phyloP scores from a whole-genome alignment of 2,329 filamentous ascomycete genomes.

The Sporothrix dimorphospora region DNA sequence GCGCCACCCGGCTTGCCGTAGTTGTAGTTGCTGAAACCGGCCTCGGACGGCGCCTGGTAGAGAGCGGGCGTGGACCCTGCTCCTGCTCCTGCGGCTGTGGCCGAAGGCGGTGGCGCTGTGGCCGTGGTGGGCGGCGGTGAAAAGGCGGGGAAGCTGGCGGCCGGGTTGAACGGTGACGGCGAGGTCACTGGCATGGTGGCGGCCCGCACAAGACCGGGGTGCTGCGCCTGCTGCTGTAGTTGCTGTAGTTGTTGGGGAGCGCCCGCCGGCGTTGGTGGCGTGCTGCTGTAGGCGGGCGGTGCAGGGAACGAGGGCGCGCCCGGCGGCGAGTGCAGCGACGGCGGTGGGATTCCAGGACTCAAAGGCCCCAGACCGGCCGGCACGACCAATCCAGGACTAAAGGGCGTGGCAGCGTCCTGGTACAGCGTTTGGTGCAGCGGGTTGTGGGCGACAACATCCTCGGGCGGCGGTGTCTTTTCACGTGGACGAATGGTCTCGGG shows the following conservation, averaged over 20 bases:
- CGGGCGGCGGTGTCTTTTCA: slow-evolving; percentile 79
- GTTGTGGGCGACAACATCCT: slow-evolving; percentile 61
- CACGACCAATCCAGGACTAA: slow-evolving; percentile 56
- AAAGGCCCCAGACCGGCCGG: slow-evolving; percentile 50
- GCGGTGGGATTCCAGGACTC: slow-evolving; percentile 45
- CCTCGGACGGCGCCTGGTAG: slow-evolving; percentile 34
- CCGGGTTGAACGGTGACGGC: slow-evolving; percentile 22
- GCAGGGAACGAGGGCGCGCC: slow-evolving; percentile 47
- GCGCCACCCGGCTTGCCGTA: slow-evolving; percentile 42
- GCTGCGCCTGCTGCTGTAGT: slow-evolving; percentile 40
- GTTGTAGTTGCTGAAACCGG: slow-evolving; percentile 61
- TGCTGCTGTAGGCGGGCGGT: slow-evolving; percentile 43
- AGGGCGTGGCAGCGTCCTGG: slow-evolving; percentile 58
- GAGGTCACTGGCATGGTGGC: slow-evolving; percentile 54
- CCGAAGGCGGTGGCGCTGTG: slow-evolving; percentile 45
- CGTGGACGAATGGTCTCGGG: slow-evolving; percentile 72
- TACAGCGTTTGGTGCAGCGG: slow-evolving; percentile 62
- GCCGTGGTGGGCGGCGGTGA: slow-evolving; percentile 50
- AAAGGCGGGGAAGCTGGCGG: slow-evolving; percentile 37
- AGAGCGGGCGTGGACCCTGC: slow-evolving; percentile 35
- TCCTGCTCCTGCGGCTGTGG: slow-evolving; percentile 34
- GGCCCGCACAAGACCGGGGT: slow-evolving; percentile 51
- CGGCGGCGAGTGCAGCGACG: slow-evolving; percentile 45
- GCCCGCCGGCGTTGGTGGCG: slow-evolving; percentile 44
- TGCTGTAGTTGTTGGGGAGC: slow-evolving; percentile 35